These are phyloP conservation scores for Rhodosporidiobolus sp. DNA, from an alignment of 768 basidiomycete species.

Conservation along the genomic window DNA sequence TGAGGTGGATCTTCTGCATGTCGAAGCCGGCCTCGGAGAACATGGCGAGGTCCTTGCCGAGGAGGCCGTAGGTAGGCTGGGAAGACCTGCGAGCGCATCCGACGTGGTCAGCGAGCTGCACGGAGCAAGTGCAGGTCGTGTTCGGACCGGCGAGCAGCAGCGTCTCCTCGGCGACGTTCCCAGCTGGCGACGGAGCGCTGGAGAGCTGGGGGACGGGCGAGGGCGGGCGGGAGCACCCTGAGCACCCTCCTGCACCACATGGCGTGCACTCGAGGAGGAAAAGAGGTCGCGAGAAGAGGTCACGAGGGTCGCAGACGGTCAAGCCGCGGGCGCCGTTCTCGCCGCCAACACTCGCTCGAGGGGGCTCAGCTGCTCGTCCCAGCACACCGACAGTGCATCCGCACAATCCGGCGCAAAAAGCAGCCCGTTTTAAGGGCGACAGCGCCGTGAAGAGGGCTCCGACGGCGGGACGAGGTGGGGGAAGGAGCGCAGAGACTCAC, in stretches of 20 bases:
- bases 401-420: neutral
- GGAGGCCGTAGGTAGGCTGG: conserved; percentile 36
- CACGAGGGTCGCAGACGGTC: too few relatives aligned
- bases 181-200: neutral
- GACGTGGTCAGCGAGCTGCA: neutral
- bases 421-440: neutral
- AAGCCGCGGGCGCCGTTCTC: too few relatives aligned
- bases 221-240: too few relatives aligned
- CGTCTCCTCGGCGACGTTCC: too few relatives aligned
- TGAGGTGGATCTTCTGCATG: conserved; percentile 94
- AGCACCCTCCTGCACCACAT: too few relatives aligned
- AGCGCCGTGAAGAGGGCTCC: too few relatives aligned
- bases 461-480: neutral
- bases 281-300: too few relatives aligned
- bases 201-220: too few relatives aligned
- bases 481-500: neutral
- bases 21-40: conserved; percentile 99
- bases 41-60: conserved; percentile 72
- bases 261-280: too few relatives aligned
- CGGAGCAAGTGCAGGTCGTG: neutral
- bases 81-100: neutral
- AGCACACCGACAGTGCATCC: too few relatives aligned
- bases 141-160: neutral
- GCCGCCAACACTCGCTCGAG: too few relatives aligned
- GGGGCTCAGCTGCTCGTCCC: too few relatives aligned